phyloP scores from a whole-genome alignment of 305 asterid species.

The Vinca major region DNA sequence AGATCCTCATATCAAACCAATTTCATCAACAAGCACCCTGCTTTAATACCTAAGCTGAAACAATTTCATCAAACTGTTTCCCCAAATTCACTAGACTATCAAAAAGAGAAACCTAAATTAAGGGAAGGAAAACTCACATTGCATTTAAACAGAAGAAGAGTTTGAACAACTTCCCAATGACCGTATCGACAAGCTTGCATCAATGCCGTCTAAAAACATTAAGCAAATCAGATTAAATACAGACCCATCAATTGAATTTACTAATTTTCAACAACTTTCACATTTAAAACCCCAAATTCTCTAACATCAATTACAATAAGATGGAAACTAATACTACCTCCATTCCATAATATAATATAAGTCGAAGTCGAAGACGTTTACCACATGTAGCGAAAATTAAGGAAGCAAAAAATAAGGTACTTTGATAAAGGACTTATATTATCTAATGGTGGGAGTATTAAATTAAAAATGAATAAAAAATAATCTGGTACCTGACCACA shows the following conservation, averaged over 20 bases:
- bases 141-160: slow-evolving; percentile 78
- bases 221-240: slow-evolving; percentile 20
- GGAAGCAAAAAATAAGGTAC: too few species aligned
- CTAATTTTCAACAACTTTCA: neutral
- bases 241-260: slow-evolving; percentile 21
- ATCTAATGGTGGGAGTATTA: neutral
- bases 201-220: slow-evolving; percentile 51
- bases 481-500: slow-evolving; percentile 60
- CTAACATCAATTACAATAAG: neutral
- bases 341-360: too few species aligned
- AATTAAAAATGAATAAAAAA: neutral
- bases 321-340: too few species aligned
- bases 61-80: neutral
- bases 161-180: slow-evolving; percentile 90
- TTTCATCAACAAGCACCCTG: neutral
- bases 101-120: neutral
- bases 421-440: too few species aligned
- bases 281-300: neutral
- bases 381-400: too few species aligned
- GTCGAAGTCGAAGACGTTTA: too few species aligned
- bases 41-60: neutral
- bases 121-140: slow-evolving; percentile 35
- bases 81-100: neutral
- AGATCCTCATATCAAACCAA: neutral
- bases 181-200: slow-evolving; percentile 88